Percentiles rank a stretch among this genome's conserved stretches.
Evolutionary conservation across 2,329 filamentous ascomycete species (phyloP).

Genomic region (Drechslera avenae): DNA sequence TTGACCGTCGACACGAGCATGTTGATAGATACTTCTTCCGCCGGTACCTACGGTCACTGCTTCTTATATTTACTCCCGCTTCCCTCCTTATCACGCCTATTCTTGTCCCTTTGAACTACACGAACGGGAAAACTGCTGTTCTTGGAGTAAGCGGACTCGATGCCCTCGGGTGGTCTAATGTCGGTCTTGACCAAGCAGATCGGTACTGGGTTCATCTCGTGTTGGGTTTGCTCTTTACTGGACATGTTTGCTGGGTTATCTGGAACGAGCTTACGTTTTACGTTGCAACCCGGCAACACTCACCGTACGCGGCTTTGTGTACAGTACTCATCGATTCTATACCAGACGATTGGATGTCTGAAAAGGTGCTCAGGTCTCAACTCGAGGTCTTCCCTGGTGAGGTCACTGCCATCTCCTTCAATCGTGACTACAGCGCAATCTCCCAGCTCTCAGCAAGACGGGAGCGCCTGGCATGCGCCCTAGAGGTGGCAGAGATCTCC

Average conservation of each 20-base stretch:
- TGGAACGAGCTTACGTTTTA: slow-evolving; percentile 18
- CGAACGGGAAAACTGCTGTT: slow-evolving; percentile 10
- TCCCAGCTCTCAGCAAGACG: neutral
- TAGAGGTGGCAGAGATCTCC: slow-evolving; percentile 8
- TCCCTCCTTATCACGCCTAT: slow-evolving; percentile 15
- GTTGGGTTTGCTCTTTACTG: slow-evolving; percentile 8
- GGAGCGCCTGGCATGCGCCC: slow-evolving; percentile 1
- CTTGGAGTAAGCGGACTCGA: slow-evolving; percentile 18
- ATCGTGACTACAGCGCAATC: slow-evolving; percentile 12
- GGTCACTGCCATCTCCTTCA: slow-evolving; percentile 12
- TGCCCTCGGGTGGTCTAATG: slow-evolving; percentile 20
- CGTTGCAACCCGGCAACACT: slow-evolving; percentile 2
- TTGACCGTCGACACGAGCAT: neutral
- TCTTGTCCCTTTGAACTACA: slow-evolving; percentile 19
- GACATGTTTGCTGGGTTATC: slow-evolving; percentile 16
- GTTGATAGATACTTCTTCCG: slow-evolving; percentile 22
- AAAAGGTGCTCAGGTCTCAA: slow-evolving; percentile 9
- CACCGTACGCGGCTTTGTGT: neutral
- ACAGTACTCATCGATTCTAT: slow-evolving; percentile 20
- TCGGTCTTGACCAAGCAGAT: slow-evolving; percentile 16
- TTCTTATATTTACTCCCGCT: slow-evolving; percentile 17
- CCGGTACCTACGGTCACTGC: slow-evolving; percentile 12
- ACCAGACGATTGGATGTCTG: slow-evolving; percentile 12
- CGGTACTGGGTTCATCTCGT: slow-evolving; percentile 20
- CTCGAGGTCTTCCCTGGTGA: slow-evolving; percentile 12